Evolutionary conservation across 2,329 filamentous ascomycete genomes (phyloP).

Genomic region (Monosporascus sp.): DNA sequence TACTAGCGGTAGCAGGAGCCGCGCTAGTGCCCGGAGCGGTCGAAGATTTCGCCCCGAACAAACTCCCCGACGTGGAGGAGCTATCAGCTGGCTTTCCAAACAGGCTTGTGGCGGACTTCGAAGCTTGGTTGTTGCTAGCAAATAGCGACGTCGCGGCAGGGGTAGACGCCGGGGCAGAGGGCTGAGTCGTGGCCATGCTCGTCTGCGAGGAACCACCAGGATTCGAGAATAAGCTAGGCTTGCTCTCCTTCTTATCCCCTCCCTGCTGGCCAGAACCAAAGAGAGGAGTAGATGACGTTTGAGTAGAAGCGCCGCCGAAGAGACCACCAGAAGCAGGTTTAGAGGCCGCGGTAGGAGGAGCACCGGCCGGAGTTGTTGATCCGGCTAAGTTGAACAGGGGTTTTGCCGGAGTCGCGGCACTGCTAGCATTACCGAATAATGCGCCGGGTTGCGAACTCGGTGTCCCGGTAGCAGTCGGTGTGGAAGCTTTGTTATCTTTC

Average conservation of each 20-base stretch:
- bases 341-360: slow-evolving; percentile 38
- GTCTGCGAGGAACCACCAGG: slow-evolving; percentile 10
- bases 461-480: slow-evolving; percentile 13
- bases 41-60: slow-evolving; percentile 20
- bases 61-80: slow-evolving; percentile 9
- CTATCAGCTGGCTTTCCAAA: slow-evolving; percentile 22
- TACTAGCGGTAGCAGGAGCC: slow-evolving; percentile 6
- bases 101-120: slow-evolving; percentile 11
- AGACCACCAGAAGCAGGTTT: slow-evolving; percentile 23
- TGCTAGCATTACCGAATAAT: slow-evolving; percentile 19
- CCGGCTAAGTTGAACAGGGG: slow-evolving; percentile 36
- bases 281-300: slow-evolving; percentile 19
- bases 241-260: slow-evolving; percentile 19
- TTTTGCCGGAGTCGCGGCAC: slow-evolving; percentile 39
- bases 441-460: slow-evolving; percentile 16
- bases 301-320: slow-evolving; percentile 19
- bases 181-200: slow-evolving; percentile 24
- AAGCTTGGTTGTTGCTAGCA: slow-evolving; percentile 8
- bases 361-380: slow-evolving; percentile 51
- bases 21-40: slow-evolving; percentile 7
- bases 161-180: slow-evolving; percentile 14
- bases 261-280: slow-evolving; percentile 35
- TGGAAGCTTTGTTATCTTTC: slow-evolving; percentile 15
- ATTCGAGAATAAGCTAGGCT: slow-evolving; percentile 14
- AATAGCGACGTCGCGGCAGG: slow-evolving; percentile 16